Evolutionary conservation across 2,329 filamentous ascomycete genomes (phyloP).

Genomic region (Aspergillus texensis): DNA sequence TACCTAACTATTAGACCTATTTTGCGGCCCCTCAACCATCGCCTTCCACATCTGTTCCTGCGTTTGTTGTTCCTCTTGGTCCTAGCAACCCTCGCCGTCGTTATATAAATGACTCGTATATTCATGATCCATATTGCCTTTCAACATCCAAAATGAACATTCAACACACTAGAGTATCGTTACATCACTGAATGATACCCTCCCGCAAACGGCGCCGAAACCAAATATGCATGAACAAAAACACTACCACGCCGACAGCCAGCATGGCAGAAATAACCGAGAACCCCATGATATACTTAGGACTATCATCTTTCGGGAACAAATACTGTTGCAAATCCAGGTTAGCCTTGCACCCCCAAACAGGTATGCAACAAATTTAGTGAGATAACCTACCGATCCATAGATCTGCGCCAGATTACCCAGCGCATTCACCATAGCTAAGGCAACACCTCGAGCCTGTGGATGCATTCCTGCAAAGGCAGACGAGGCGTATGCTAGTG

Average conservation of each 20-base stretch:
- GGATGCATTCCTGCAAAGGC: conserved; percentile 55
- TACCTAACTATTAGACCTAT: too few species aligned
- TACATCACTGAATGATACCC: too few species aligned
- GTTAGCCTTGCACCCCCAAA: neutral
- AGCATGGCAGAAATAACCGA: conserved; percentile 40
- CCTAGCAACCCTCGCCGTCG: too few species aligned
- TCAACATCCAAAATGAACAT: too few species aligned
- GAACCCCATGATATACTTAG: conserved; percentile 54
- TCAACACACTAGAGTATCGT: too few species aligned
- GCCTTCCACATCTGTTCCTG: too few species aligned
- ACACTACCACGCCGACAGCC: conserved; percentile 32
- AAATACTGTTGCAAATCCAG: conserved; percentile 39
- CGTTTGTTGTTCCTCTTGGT: too few species aligned
- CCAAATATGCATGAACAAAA: conserved; percentile 29
- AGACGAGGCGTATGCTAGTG: conserved; percentile 56
- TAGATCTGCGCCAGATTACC: conserved; percentile 61
- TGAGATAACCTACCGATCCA: conserved; percentile 33
- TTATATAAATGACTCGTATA: too few species aligned
- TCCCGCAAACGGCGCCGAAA: conserved; percentile 16
- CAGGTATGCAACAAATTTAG: too few species aligned
- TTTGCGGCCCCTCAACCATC: too few species aligned
- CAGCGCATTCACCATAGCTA: conserved; percentile 58
- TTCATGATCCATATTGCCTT: too few species aligned
- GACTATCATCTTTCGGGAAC: conserved; percentile 53
- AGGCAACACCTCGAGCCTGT: conserved; percentile 54